These are phyloP conservation scores for Leptographium lundbergii DNA, from an alignment of 2,329 filamentous ascomycete species.

Conservation along the genomic window DNA sequence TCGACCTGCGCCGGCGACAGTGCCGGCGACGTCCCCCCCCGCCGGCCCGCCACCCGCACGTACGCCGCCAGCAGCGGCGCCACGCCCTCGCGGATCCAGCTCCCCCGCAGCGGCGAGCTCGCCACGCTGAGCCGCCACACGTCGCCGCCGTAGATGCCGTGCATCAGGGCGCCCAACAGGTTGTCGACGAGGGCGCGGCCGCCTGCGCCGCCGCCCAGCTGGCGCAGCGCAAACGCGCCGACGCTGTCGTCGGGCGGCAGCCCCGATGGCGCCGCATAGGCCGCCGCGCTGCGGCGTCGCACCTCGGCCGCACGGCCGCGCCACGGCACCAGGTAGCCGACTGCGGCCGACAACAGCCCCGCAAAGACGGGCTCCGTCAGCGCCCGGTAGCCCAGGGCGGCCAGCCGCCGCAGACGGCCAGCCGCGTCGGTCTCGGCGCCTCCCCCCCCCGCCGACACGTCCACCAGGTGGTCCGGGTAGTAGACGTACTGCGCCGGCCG, in stretches of 20 bases:
- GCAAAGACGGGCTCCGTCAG: slow-evolving; percentile 44
- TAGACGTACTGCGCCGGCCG: slow-evolving; percentile 60
- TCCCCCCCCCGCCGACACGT: slow-evolving; percentile 21
- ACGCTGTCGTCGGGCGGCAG: slow-evolving; percentile 52
- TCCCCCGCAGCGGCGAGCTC: slow-evolving; percentile 9
- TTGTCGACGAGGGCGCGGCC: slow-evolving; percentile 51
- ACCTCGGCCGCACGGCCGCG: not conserved
- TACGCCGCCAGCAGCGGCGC: not conserved
- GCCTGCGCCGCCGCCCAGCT: slow-evolving; percentile 26
- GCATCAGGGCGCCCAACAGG: slow-evolving; percentile 59
- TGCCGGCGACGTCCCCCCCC: too few relatives aligned
- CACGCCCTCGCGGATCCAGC: slow-evolving; percentile 6
- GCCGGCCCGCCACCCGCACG: not conserved
- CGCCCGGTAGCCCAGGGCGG: slow-evolving; percentile 17
- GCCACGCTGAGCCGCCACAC: slow-evolving; percentile 61
- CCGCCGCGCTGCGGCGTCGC: slow-evolving; percentile 9
- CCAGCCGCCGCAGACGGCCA: not conserved
- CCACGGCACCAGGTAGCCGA: slow-evolving; percentile 1
- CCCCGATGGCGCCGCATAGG: slow-evolving; percentile 17
- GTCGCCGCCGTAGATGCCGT: slow-evolving; percentile 90
- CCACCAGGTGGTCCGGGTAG: slow-evolving; percentile 72
- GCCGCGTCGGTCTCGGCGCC: not conserved
- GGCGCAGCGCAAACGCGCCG: slow-evolving; percentile 48
- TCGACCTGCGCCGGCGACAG: not conserved
- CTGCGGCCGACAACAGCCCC: slow-evolving; percentile 16